Conservation (phyloP, 306 rosid genomes). For the Rosa multiflora region DNA sequence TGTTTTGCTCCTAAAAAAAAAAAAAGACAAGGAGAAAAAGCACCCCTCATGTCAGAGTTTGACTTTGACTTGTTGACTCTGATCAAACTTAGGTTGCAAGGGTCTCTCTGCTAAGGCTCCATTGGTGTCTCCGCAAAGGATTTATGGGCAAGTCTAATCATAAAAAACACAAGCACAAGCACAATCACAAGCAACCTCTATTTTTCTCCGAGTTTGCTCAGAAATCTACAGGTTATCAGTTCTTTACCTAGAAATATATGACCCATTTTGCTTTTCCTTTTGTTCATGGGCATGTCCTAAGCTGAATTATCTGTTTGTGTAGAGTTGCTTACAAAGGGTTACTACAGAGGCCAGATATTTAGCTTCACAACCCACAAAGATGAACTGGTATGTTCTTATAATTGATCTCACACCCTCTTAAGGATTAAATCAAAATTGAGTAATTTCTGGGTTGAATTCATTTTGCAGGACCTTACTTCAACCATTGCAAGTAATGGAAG, state of each 20-base stretch:
- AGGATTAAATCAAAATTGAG: not conserved
- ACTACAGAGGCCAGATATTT: not conserved
- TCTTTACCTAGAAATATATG: too few relatives aligned
- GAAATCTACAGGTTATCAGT: constrained; percentile 12
- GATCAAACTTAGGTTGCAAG: too few relatives aligned
- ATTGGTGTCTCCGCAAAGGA: constrained; percentile 2
- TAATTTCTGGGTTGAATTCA: not conserved
- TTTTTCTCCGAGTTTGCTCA: constrained; percentile 24
- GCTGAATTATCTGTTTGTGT: not conserved
- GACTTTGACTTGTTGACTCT: too few relatives aligned
- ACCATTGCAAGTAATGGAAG: not conserved
- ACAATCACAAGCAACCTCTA: constrained; percentile 8
- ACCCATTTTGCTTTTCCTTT: not conserved
- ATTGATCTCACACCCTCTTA: not conserved
- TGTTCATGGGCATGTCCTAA: not conserved
- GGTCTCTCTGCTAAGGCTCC: not conserved
- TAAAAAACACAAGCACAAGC: not conserved
- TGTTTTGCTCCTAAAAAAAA: too few relatives aligned
- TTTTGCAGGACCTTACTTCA: constrained; percentile 7
- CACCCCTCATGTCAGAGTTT: too few relatives aligned
- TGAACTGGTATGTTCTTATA: constrained; percentile 7
- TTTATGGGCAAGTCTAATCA: constrained; percentile 6
- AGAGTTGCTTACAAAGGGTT: constrained; percentile 15
- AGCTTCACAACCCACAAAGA: not conserved
- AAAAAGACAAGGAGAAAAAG: too few relatives aligned